Base-by-base conservation (phyloP, 2,329 filamentous ascomycete species). In the Cladosporium sp. region DNA sequence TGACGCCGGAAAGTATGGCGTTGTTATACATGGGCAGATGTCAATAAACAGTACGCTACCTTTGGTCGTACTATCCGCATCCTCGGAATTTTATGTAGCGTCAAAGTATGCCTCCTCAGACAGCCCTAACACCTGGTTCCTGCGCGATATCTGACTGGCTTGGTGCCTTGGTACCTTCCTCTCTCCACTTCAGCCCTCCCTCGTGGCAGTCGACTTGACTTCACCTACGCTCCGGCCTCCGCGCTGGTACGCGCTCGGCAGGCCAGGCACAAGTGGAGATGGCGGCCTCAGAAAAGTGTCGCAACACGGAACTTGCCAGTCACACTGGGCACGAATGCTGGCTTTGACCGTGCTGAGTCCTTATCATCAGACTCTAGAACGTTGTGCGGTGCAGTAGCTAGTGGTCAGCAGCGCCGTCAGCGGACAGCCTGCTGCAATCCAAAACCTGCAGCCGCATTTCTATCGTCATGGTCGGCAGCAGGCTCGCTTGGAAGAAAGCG, bases 351-450 rank as follows among this genome's bases (percentile, higher is more conserved):
- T 48, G 36, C 57, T 60, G n/a, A 25, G 18, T 30, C 25, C 28
- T 32, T 54, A 54, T 48, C 26, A 30, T 23, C 30, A 34, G 21
- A 34, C 28, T 28, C 58, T 60, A 60, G 58, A 60, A 26, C 58
- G 54, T 10, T 14, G 39, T 32, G 36, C 58, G 14, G 36, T 21
- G 36, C 34, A 46, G 58, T 30, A n/a, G 39, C 32, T 10, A 18
- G 39, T 48, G 58, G 58, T 60, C 58, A 60, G 58, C 58, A 60
- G 58, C 26, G 39, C 58, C 28, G 51, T 54, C 51, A 54, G 51
- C 51, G 25, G 25, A 54, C 8, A 21, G 39, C 39, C 39, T 46
- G 10, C 39, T 46, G 39, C 39, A 21, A 23, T 46, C 39, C n/a
- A 46, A 46, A 46, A 23, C 39, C 39, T 32, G 32, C 54, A 57